A percentile compares a stretch with the other conserved stretches of the same genome.
phyloP scores from a whole-genome alignment of 2,329 filamentous ascomycete genomes.

The Phaeosphaeriaceae sp. region DNA sequence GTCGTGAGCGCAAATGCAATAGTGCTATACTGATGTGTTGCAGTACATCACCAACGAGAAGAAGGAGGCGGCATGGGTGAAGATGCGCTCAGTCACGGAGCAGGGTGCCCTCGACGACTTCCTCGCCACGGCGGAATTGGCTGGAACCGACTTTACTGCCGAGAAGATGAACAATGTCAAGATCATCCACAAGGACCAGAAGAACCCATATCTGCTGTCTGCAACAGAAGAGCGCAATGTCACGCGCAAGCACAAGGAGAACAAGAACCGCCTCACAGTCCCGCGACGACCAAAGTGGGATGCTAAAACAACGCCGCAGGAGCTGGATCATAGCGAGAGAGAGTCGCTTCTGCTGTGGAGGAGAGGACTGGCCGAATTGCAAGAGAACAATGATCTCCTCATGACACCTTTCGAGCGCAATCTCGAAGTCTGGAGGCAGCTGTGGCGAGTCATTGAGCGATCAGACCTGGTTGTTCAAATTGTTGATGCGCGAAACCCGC shows the following conservation, averaged over 20 bases:
- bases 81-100: slow-evolving; percentile 98
- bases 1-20: slow-evolving; percentile 13
- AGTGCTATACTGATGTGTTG: slow-evolving; percentile 32
- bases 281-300: slow-evolving; percentile 92
- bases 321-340: slow-evolving; percentile 81
- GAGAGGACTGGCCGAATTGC: slow-evolving; percentile 86
- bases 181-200: slow-evolving; percentile 96
- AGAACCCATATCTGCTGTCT: slow-evolving; percentile 91
- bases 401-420: slow-evolving; percentile 99
- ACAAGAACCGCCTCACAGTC: slow-evolving; percentile 81
- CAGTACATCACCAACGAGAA: slow-evolving; percentile 89
- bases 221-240: slow-evolving; percentile 81
- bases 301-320: slow-evolving; percentile 77
- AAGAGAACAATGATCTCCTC: slow-evolving; percentile 91
- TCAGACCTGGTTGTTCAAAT: slow-evolving; percentile 97
- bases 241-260: slow-evolving; percentile 81
- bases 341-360: slow-evolving; percentile 87
- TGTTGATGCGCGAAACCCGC: slow-evolving; percentile 92
- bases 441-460: slow-evolving; percentile 97
- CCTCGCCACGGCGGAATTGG: slow-evolving; percentile 90
- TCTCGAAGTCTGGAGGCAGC: slow-evolving; percentile 94
- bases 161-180: slow-evolving; percentile 99
- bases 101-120: slow-evolving; percentile 97
- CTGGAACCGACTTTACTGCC: slow-evolving; percentile 98
- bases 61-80: slow-evolving; percentile 94